Percentiles rank a stretch among this genome's conserved stretches.
Evolutionary conservation across 2,329 filamentous ascomycete species (phyloP).

Genomic region (Neonectria neomacrospora): DNA sequence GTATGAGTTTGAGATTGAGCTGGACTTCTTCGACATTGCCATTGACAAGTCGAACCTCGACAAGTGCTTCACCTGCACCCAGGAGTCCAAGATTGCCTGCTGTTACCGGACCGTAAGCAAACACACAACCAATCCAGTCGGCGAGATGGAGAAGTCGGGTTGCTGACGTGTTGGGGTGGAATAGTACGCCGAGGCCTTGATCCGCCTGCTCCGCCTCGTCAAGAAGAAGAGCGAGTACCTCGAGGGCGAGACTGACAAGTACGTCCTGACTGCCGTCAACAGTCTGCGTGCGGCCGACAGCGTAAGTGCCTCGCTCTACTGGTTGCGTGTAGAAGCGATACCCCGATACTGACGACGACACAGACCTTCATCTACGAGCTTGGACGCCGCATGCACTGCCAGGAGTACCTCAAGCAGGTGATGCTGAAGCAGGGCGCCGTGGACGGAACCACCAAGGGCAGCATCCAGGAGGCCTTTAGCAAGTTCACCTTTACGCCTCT

Average conservation of each 20-base stretch:
- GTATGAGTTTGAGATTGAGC: slow-evolving; percentile 43
- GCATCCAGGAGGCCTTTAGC: slow-evolving; percentile 43
- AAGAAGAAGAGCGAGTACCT: slow-evolving; percentile 41
- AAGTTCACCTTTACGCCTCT: slow-evolving; percentile 43
- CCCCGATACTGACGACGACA: neutral
- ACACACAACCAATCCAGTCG: neutral
- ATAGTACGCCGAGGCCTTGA: slow-evolving; percentile 46
- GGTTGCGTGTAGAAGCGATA: neutral
- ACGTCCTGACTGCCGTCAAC: slow-evolving; percentile 45
- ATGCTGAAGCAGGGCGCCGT: slow-evolving; percentile 47
- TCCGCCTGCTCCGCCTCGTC: slow-evolving; percentile 41
- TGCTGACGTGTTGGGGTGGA: slow-evolving; percentile 1
- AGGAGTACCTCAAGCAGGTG: slow-evolving; percentile 38
- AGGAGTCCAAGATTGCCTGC: slow-evolving; percentile 43
- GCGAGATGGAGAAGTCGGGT: neutral
- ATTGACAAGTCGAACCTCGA: slow-evolving; percentile 43
- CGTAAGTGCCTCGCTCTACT: slow-evolving; percentile 25
- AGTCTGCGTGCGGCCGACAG: slow-evolving; percentile 45
- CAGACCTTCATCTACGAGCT: slow-evolving; percentile 45
- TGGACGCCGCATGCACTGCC: slow-evolving; percentile 43
- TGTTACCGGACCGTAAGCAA: slow-evolving; percentile 41
- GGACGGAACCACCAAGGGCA: slow-evolving; percentile 43
- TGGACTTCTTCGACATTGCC: slow-evolving; percentile 43
- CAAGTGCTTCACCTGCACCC: slow-evolving; percentile 38
- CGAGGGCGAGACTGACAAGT: slow-evolving; percentile 44